These are phyloP conservation scores for Globisporangium abappressorium DNA, from an alignment of 352 stramenopile species.

Conservation along the genomic window DNA sequence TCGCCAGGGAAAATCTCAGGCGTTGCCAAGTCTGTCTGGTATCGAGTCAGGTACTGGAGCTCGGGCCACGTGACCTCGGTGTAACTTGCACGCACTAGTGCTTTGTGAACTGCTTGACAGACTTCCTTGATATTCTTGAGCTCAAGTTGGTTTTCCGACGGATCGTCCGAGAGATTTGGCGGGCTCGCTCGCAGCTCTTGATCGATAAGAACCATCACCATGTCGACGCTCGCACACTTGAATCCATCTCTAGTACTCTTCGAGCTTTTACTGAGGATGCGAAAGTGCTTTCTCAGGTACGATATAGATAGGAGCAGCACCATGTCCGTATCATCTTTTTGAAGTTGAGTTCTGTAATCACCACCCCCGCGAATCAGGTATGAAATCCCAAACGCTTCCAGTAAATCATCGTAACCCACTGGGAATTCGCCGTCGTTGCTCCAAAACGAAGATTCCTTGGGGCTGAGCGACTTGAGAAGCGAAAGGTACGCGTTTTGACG, in stretches of 20 bases:
- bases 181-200: conserved; percentile 2
- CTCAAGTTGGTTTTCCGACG: background rate
- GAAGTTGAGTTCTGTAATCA: background rate
- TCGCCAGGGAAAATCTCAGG: background rate
- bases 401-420: conserved; percentile 3
- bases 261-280: background rate
- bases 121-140: background rate
- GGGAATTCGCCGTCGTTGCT: background rate
- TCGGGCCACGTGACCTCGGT: conserved; percentile 1
- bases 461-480: background rate
- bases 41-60: conserved; percentile 2
- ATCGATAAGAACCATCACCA: background rate
- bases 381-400: background rate
- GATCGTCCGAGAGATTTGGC: background rate
- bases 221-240: background rate
- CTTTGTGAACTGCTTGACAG: background rate
- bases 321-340: background rate
- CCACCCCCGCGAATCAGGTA: background rate
- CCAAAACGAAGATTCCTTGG: background rate
- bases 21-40: background rate
- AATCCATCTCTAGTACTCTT: background rate
- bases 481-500: conserved; percentile 4
- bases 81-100: background rate
- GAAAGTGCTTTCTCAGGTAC: conserved; percentile 10
- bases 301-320: background rate